A percentile compares a stretch with the other conserved stretches of the same genome.
phyloP scores from a whole-genome alignment of 139 green algal species.

The Gonium pectorale region DNA sequence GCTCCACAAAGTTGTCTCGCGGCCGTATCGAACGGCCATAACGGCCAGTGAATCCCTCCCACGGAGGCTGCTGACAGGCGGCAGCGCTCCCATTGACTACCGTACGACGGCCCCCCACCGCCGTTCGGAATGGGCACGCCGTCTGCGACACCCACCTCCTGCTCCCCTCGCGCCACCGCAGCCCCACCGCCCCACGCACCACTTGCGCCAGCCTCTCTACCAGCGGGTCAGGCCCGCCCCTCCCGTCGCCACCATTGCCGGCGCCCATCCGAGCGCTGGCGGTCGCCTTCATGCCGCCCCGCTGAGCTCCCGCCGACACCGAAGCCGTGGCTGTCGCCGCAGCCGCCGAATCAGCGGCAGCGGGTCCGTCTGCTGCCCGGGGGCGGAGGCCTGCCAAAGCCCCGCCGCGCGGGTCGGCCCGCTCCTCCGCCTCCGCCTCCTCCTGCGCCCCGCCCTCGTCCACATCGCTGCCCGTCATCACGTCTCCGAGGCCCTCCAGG shows the following conservation, averaged over 20 bases:
- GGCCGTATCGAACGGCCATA: neutral
- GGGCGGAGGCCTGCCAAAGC: neutral
- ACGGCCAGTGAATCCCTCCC: neutral
- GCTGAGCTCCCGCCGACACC: no score
- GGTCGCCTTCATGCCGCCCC: no score
- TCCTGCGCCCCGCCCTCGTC: neutral
- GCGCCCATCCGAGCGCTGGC: neutral
- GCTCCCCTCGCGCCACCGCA: neutral
- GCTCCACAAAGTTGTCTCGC: neutral
- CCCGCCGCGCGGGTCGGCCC: no score
- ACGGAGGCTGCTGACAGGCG: neutral
- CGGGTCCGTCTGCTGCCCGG: neutral
- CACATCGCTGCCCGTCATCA: neutral
- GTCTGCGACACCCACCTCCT: neutral
- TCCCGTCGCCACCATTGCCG: neutral
- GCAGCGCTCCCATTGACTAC: no score
- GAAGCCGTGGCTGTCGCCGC: neutral
- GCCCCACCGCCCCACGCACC: neutral
- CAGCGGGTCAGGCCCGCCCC: neutral
- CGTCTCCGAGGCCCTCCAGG: neutral
- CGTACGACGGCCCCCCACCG: no score
- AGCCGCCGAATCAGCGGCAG: neutral
- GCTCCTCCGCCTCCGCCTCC: neutral
- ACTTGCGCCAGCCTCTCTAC: neutral
- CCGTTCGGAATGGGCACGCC: no score